Percentiles rank a stretch among this genome's conserved stretches.
These are phyloP conservation scores for Aaosphaeria arxii DNA, from an alignment of 2,329 filamentous ascomycete genomes.

Conservation along the genomic window DNA sequence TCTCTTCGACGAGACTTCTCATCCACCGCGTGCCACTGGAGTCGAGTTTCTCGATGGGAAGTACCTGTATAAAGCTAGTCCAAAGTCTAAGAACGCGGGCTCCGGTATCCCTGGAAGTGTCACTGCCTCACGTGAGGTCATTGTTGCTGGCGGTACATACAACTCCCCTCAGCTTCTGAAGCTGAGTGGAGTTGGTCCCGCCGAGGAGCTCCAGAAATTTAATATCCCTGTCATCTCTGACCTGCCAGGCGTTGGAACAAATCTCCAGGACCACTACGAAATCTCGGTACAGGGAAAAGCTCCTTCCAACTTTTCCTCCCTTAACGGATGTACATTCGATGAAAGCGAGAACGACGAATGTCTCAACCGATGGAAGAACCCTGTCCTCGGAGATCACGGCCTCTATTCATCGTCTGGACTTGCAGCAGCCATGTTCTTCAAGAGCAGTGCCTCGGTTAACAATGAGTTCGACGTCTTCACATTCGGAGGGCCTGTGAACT, in stretches of 20 bases:
- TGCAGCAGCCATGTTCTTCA: slow-evolving; percentile 47
- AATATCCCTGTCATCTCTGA: slow-evolving; percentile 55
- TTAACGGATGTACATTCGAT: slow-evolving; percentile 42
- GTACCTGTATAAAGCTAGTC: slow-evolving; percentile 42
- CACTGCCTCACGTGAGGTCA: slow-evolving; percentile 29
- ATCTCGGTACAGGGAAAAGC: slow-evolving; percentile 46
- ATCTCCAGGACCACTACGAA: slow-evolving; percentile 63
- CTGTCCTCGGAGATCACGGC: slow-evolving; percentile 44
- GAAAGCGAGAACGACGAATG: slow-evolving; percentile 45
- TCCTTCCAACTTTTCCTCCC: slow-evolving; percentile 30
- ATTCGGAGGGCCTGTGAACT: slow-evolving; percentile 54
- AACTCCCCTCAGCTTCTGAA: slow-evolving; percentile 65
- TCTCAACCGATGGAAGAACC: slow-evolving; percentile 41
- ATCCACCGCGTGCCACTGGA: slow-evolving; percentile 49
- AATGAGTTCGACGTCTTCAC: slow-evolving; percentile 55
- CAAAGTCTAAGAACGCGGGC: slow-evolving; percentile 23
- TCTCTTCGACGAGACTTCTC: slow-evolving; percentile 60
- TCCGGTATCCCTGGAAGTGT: slow-evolving; percentile 37
- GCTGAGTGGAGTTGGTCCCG: slow-evolving; percentile 61
- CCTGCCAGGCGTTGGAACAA: slow-evolving; percentile 61
- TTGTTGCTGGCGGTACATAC: slow-evolving; percentile 51
- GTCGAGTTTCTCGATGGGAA: slow-evolving; percentile 43
- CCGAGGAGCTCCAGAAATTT: slow-evolving; percentile 50
- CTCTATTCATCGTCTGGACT: slow-evolving; percentile 52
- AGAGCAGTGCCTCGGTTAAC: slow-evolving; percentile 42